These are phyloP conservation scores for Pyricularia sp. DNA, from an alignment of 2,329 filamentous ascomycete species.

Conservation along the genomic window DNA sequence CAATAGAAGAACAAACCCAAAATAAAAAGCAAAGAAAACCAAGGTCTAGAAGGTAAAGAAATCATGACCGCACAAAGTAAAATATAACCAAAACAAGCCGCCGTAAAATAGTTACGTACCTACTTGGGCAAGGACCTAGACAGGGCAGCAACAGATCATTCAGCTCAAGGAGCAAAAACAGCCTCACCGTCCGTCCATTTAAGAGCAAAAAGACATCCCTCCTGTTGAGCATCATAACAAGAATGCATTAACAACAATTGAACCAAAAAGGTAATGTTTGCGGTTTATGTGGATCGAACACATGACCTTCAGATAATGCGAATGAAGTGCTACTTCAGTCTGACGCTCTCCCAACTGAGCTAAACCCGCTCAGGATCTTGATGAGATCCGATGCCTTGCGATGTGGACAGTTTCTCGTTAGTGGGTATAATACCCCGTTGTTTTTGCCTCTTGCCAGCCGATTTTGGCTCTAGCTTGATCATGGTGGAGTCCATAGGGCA, in stretches of 20 bases:
- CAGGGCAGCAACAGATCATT: no score
- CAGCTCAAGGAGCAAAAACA: not conserved
- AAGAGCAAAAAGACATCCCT: not conserved
- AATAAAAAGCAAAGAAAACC: no score
- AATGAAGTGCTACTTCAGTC: slow-evolving; percentile 5
- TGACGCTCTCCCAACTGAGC: slow-evolving; percentile 8
- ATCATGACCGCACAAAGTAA: no score
- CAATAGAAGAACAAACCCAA: no score
- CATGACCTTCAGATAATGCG: slow-evolving; percentile 4
- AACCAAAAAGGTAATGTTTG: not conserved
- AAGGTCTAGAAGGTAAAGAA: no score
- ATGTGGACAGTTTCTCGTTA: not conserved
- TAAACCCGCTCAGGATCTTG: not conserved
- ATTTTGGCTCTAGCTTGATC: not conserved
- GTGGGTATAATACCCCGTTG: not conserved
- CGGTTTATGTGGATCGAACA: slow-evolving; percentile 5
- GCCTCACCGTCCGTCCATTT: not conserved
- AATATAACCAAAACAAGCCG: no score
- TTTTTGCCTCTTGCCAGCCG: not conserved
- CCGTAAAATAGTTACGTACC: no score
- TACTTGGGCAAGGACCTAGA: no score
- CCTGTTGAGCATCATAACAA: not conserved
- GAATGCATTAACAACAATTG: not conserved
- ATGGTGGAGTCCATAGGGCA: not conserved
- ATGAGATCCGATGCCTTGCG: not conserved